A percentile compares a stretch with the other conserved stretches of the same genome.
phyloP scores from a whole-genome alignment of 2,329 filamentous ascomycete species.

The Diaporthe citrichinensis region DNA sequence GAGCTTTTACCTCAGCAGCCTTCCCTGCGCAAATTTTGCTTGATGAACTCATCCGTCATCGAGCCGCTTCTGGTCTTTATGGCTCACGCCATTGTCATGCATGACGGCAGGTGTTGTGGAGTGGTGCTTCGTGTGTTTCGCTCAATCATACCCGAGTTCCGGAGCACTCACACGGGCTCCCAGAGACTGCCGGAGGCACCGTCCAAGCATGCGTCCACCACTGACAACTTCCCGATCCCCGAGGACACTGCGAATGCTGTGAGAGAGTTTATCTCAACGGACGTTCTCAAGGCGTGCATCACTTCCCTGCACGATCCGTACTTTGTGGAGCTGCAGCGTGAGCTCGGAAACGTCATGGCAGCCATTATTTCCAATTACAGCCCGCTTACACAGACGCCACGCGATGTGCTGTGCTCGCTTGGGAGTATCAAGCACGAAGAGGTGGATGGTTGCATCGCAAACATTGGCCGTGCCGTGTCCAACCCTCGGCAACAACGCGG shows the following conservation, averaged over 20 bases:
- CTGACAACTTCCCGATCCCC: constrained; percentile 62
- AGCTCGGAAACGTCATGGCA: constrained; percentile 89
- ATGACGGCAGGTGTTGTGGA: constrained; percentile 88
- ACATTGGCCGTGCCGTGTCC: constrained; percentile 69
- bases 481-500: constrained; percentile 84
- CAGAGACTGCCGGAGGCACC: constrained; percentile 44
- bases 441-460: constrained; percentile 75
- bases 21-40: constrained; percentile 84
- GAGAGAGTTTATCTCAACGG: constrained; percentile 89
- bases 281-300: constrained; percentile 91
- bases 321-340: constrained; percentile 96
- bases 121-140: constrained; percentile 90
- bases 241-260: constrained; percentile 74
- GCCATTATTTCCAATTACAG: constrained; percentile 85
- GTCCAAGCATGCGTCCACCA: constrained; percentile 38
- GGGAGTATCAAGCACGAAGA: constrained; percentile 80
- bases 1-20: constrained; percentile 54
- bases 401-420: constrained; percentile 81
- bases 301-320: constrained; percentile 94
- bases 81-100: constrained; percentile 89
- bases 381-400: constrained; percentile 77
- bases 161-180: constrained; percentile 21
- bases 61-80: constrained; percentile 93
- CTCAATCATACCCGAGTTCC: constrained; percentile 85
- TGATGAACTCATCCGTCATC: constrained; percentile 82